These are phyloP conservation scores for Rhododendron williamsianum DNA, from an alignment of 148 eudicot genomes.

Conservation along the genomic window DNA sequence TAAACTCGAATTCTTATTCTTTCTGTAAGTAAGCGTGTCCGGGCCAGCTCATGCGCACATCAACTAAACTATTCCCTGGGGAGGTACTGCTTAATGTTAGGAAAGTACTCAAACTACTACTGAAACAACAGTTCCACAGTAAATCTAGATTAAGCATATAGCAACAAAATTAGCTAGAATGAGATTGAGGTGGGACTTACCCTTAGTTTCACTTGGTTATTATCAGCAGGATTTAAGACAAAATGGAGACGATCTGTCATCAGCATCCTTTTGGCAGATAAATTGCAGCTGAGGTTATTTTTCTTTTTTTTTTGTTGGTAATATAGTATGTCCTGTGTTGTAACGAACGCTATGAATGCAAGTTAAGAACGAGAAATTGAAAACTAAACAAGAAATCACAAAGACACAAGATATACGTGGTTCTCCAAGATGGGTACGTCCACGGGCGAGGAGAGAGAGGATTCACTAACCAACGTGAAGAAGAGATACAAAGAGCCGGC, in stretches of 20 bases:
- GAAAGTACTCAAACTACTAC: neutral
- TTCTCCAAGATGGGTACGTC: too few species aligned
- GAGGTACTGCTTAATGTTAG: neutral
- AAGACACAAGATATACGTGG: too few species aligned
- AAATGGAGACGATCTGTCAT: neutral
- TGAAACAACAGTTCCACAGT: neutral
- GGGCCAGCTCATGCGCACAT: too few species aligned
- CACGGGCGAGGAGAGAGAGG: too few species aligned
- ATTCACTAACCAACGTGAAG: too few species aligned
- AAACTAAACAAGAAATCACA: too few species aligned
- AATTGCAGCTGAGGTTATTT: neutral
- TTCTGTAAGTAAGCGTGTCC: too few species aligned
- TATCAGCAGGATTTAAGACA: neutral
- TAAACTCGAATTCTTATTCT: too few species aligned
- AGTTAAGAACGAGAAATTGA: too few species aligned
- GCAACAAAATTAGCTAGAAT: neutral
- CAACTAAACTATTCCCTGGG: neutral
- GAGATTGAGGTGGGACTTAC: neutral
- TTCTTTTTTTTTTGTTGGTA: too few species aligned
- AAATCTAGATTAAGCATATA: neutral
- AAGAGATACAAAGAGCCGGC: too few species aligned
- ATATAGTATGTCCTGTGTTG: neutral
- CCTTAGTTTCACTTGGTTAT: neutral
- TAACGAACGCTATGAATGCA: too few species aligned
- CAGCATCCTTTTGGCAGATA: neutral